Percentiles rank a stretch among this genome's conserved stretches.
Conservation (phyloP, 2,329 filamentous ascomycete genomes). For the Triangularia verruculosa region DNA sequence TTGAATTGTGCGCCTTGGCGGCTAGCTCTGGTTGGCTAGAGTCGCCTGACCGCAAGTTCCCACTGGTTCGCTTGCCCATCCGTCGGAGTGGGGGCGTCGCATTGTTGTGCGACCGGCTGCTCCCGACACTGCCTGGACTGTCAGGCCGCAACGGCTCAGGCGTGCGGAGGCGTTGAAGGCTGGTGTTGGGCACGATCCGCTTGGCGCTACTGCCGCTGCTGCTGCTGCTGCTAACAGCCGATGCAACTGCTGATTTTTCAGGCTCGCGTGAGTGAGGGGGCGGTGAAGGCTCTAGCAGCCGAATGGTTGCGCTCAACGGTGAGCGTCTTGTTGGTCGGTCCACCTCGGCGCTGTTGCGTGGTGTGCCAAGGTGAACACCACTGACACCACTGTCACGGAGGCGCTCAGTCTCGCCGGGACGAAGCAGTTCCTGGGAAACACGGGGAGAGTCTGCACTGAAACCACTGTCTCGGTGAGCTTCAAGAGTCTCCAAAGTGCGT, state of each 20-base stretch:
- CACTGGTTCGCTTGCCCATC: constrained; percentile 65
- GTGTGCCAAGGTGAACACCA: constrained; percentile 47
- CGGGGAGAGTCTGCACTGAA: constrained; percentile 46
- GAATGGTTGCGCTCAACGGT: constrained; percentile 26
- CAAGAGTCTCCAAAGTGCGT: constrained; percentile 35
- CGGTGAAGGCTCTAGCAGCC: constrained; percentile 39
- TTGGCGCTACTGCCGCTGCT: constrained; percentile 22
- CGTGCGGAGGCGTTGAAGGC: constrained; percentile 50
- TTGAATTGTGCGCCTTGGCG: constrained; percentile 33
- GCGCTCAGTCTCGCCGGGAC: constrained; percentile 33
- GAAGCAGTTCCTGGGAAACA: constrained; percentile 36
- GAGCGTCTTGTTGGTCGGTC: constrained; percentile 18
- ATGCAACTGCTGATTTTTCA: constrained; percentile 35
- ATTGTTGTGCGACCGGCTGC: background rate
- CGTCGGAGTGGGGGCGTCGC: constrained; percentile 53
- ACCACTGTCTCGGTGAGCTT: constrained; percentile 49
- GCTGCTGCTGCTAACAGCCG: constrained; percentile 5
- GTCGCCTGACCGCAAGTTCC: constrained; percentile 70
- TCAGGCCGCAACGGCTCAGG: constrained; percentile 61
- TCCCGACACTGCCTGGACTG: constrained; percentile 50
- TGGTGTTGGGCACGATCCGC: constrained; percentile 53
- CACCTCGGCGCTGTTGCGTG: constrained; percentile 8
- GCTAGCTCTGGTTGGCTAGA: constrained; percentile 54
- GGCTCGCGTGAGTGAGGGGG: constrained; percentile 43
- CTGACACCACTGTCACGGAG: constrained; percentile 58